These are phyloP conservation scores for Irpex lacteus DNA, from an alignment of 1,284 basidiomycete genomes.

Conservation along the genomic window DNA sequence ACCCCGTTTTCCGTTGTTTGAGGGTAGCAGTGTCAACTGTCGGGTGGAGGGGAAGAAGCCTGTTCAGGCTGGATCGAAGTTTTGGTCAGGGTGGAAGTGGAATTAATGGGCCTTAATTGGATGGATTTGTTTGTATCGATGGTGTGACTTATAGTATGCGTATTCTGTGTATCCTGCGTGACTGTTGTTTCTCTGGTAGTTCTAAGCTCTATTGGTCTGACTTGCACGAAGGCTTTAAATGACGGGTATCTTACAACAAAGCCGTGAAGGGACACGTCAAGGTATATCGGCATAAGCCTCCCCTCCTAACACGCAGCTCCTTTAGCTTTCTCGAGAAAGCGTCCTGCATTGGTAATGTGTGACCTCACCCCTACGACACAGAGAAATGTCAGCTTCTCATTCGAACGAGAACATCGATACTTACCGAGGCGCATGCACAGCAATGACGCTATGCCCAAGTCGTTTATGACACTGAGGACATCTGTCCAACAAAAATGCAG, in stretches of 20 bases:
- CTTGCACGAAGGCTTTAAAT: not conserved
- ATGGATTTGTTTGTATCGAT: not conserved
- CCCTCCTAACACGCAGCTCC: conserved; percentile 26
- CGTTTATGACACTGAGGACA: conserved; percentile 96
- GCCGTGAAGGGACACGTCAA: not conserved
- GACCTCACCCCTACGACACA: conserved; percentile 72
- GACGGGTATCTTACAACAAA: not conserved
- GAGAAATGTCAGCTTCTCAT: not conserved
- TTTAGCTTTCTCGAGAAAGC: conserved; percentile 64
- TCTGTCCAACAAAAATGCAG: conserved; percentile 37
- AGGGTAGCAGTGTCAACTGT: not conserved
- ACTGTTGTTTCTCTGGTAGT: not conserved
- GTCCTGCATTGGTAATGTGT: conserved; percentile 92
- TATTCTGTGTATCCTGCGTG: not conserved
- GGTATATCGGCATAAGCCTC: not conserved
- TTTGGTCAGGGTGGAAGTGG: not conserved
- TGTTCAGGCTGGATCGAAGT: not conserved
- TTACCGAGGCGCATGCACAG: conserved; percentile 85
- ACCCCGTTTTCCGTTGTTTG: conserved; percentile 14
- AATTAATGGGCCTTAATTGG: not conserved
- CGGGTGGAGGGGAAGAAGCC: not conserved
- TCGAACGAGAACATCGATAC: conserved; percentile 16
- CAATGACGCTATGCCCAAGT: conserved; percentile 91
- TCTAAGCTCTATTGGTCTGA: not conserved
- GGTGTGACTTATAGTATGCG: not conserved